phyloP scores from a whole-genome alignment of 352 stramenopile species.

The Phytopythium chamaehyphon region DNA sequence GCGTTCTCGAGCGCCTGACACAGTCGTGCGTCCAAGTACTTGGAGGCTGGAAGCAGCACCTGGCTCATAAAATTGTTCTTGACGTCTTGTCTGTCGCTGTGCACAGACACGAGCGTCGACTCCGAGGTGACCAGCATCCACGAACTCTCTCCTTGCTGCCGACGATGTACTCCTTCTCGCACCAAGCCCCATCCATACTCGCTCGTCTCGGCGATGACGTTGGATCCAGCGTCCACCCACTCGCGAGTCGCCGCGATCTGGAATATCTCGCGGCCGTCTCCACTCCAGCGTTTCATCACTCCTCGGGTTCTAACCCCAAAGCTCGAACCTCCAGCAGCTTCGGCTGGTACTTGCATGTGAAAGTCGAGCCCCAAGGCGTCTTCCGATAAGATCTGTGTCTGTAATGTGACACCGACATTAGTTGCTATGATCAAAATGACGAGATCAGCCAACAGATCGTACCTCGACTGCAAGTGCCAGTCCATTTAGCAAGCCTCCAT shows the following conservation, averaged over 20 bases:
- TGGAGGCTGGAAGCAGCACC: not conserved
- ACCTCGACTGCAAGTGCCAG: not conserved
- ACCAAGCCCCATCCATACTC: no score
- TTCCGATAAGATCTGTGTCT: not conserved
- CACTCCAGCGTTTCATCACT: slow-evolving; percentile 2
- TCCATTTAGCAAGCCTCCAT: not conserved
- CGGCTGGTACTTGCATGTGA: not conserved
- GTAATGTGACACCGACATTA: not conserved
- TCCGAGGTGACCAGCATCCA: no score
- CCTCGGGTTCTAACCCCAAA: not conserved
- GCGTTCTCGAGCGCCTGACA: slow-evolving; percentile 3
- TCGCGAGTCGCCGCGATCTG: no score
- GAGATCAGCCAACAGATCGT: not conserved
- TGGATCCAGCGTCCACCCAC: no score
- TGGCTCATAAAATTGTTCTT: not conserved
- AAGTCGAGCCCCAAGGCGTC: slow-evolving; percentile 1
- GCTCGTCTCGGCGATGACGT: no score
- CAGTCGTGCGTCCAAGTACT: not conserved
- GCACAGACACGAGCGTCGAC: no score
- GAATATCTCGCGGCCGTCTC: not conserved
- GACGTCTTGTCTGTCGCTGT: no score
- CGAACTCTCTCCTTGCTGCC: no score
- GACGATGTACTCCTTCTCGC: no score
- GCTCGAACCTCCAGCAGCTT: not conserved
- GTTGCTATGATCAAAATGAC: not conserved